phyloP scores from a whole-genome alignment of 768 basidiomycete species.

The Naganishia antarctica region DNA sequence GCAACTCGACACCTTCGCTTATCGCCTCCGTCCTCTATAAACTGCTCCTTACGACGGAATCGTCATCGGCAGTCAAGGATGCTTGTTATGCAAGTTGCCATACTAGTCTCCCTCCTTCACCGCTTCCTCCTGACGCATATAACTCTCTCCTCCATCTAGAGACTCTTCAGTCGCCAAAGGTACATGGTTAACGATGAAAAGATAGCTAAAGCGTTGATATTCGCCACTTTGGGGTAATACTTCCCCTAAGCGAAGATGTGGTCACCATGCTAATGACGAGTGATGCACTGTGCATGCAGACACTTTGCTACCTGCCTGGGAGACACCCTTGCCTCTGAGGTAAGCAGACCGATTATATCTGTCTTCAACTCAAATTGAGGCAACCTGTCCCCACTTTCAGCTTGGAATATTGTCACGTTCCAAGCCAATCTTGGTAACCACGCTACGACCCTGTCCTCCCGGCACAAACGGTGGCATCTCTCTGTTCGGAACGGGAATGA shows the following conservation, averaged over 20 bases:
- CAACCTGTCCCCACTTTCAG: constrained; percentile 22
- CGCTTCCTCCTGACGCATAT: neutral
- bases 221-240: constrained; percentile 67
- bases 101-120: neutral
- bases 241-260: too few relatives aligned
- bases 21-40: constrained; percentile 35
- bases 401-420: constrained; percentile 72
- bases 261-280: too few relatives aligned
- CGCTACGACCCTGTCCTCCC: constrained; percentile 66
- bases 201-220: constrained; percentile 54
- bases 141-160: neutral
- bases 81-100: constrained; percentile 32
- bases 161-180: neutral
- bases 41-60: constrained; percentile 22
- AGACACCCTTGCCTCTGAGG: constrained; percentile 85
- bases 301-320: constrained; percentile 86
- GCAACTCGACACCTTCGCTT: constrained; percentile 61
- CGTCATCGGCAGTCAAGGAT: constrained; percentile 30
- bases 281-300: constrained; percentile 52
- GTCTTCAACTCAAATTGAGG: too few relatives aligned
- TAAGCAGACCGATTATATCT: neutral
- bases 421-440: constrained; percentile 70
- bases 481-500: constrained; percentile 66
- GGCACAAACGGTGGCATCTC: constrained; percentile 91
- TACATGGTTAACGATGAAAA: neutral